Evolutionary conservation across 2,329 filamentous ascomycete genomes (phyloP), one percentile per base, ranked within the genome.

Genomic region (Cladosporium austrohemisphaericum): DNA sequence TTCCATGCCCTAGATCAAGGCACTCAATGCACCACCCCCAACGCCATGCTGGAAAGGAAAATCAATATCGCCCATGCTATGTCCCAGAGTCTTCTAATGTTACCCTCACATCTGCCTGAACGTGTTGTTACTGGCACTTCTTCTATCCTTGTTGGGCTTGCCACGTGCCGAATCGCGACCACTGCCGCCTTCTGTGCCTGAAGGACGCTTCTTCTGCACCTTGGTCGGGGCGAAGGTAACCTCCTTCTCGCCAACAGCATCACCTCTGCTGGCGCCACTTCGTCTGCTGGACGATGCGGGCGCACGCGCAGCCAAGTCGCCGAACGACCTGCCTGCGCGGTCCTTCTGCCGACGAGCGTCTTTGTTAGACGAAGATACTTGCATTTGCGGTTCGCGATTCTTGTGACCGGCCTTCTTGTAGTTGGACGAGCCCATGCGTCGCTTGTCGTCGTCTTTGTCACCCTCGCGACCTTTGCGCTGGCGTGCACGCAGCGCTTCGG

Each of bases 121-220:
- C 32, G 83, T 83, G 68, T 92, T 91, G 45, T 77, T 78, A 68
- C 85, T 89, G 43, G 87, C 87, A 67, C 85, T 90, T 60, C 86
- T 74, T 60, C 86, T 79, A 22, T 74, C 71, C 50, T 73, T 71
- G 32, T 41, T 66, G 64, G 20, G 65, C 64, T 10, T 53, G 48
- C 11, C 43, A 55, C 40, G 52, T 45, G 40, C 51, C 25, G 26
- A 51, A 46, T 20, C 54, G 40, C 43, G 50, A 53, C 56, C 62
- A 63, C 55, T 60, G 49, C 50, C 41, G 43, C 43, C 50, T 40
- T 23, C 46, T 38, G 48, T 51, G 49, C 51, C 29, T 20, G 45
- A 41, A 18, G 32, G 35, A n/a, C 43, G 35, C 53, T 63, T 69
- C 61, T 66, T 68, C 60, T 75, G 45, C 5, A 54, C 75, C 66